These are phyloP conservation scores for Phytophthora pistaciae DNA, from an alignment of 352 stramenopile species.

Conservation along the genomic window DNA sequence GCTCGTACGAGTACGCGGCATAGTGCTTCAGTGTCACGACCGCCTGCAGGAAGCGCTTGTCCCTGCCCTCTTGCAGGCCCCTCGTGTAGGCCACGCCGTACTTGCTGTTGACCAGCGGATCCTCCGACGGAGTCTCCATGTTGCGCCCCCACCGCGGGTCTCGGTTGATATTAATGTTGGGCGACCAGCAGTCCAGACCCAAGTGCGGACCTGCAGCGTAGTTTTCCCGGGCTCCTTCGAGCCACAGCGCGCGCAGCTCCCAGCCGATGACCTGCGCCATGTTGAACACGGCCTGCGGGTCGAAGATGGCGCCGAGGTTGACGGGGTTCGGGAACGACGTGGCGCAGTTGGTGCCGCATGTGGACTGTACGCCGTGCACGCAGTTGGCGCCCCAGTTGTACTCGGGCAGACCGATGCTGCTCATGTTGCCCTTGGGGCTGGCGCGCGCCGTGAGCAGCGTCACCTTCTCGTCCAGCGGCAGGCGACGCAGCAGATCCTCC, in stretches of 20 bases:
- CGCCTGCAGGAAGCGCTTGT: conserved; percentile 69
- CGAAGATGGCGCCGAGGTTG: conserved; percentile 90
- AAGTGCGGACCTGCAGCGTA: conserved; percentile 62
- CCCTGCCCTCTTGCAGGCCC: conserved; percentile 83
- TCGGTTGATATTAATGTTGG: conserved; percentile 96
- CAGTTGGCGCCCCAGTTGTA: conserved; percentile 95
- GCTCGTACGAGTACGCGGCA: conserved; percentile 89
- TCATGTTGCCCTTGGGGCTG: conserved; percentile 71
- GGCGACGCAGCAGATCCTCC: conserved; percentile 67
- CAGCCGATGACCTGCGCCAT: conserved; percentile 90
- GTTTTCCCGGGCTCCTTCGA: conserved; percentile 73
- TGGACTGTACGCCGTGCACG: conserved; percentile 91
- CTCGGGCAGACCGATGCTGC: conserved; percentile 77
- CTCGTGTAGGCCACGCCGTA: conserved; percentile 91
- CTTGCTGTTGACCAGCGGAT: conserved; percentile 88
- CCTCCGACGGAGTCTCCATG: conserved; percentile 93
- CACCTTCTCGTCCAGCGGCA: conserved; percentile 75
- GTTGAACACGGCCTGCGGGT: conserved; percentile 67
- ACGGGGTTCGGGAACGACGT: conserved; percentile 93
- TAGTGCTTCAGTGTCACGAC: conserved; percentile 96
- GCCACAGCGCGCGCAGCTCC: conserved; percentile 76
- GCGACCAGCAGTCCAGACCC: conserved; percentile 92
- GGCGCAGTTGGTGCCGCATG: conserved; percentile 69
- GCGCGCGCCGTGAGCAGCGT: conserved; percentile 69
- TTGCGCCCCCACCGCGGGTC: conserved; percentile 94